These are phyloP conservation scores for Bryoerythrophyllum caledonicum DNA, from an alignment of 225 moss, liverwort and hornwort genomes.

Conservation along the genomic window DNA sequence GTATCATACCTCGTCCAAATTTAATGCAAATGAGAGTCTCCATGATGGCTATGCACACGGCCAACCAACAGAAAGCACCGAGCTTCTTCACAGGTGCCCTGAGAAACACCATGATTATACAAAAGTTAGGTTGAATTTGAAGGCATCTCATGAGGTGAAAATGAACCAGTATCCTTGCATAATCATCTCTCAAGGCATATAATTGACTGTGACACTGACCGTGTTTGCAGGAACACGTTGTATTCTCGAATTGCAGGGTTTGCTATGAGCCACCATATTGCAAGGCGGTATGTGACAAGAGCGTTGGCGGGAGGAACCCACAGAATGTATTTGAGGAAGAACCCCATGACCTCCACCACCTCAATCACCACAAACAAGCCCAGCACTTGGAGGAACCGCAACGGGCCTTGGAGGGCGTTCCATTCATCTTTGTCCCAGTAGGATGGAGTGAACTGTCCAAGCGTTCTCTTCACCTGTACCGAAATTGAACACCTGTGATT, in stretches of 20 bases:
- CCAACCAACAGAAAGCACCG: conserved; percentile 91
- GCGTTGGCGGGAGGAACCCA: conserved; percentile 90
- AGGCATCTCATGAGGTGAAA: background rate
- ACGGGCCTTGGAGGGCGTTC: conserved; percentile 78
- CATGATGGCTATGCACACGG: conserved; percentile 57
- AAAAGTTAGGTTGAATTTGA: background rate
- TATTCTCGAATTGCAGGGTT: conserved; percentile 96
- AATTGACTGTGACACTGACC: background rate
- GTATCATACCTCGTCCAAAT: conserved; percentile 78
- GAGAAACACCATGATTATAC: background rate
- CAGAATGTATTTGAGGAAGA: conserved; percentile 78
- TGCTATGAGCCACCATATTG: conserved; percentile 94
- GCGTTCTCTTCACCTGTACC: conserved; percentile 68
- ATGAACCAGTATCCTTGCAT: background rate
- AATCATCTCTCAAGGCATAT: background rate
- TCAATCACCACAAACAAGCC: conserved; percentile 67
- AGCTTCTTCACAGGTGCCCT: conserved; percentile 72
- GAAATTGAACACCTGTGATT: background rate
- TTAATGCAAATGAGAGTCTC: conserved; percentile 92
- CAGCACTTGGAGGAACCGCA: conserved; percentile 82
- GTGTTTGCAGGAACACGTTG: conserved; percentile 37
- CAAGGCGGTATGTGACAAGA: conserved; percentile 71
- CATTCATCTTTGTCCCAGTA: conserved; percentile 99
- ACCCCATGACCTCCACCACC: conserved; percentile 86
- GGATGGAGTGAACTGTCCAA: conserved; percentile 93